Base-by-base conservation (phyloP, 768 basidiomycete genomes). In the Strobilomyces dryophilus region DNA sequence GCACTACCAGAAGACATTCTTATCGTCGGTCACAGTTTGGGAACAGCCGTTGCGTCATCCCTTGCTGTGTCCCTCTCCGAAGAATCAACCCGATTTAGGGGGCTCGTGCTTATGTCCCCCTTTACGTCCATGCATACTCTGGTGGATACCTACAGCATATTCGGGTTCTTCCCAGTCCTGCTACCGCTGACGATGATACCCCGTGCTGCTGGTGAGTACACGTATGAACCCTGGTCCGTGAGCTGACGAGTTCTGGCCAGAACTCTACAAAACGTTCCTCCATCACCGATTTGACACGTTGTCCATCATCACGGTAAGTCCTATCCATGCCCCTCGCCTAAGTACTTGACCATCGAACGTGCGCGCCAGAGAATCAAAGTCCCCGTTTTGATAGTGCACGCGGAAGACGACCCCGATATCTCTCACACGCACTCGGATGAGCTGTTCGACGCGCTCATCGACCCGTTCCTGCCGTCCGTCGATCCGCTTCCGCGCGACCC, bases 11-110 rank as follows among this genome's bases (percentile, higher is more conserved):
- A 81, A 34, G 74, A 85, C 53, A 76, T 97, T 35, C 72, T 92
- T 4, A 66, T 98, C 40, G 74, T 91, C 4, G 95, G 95, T 0
- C 92, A 95, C 60, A 94, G 91, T 58, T 73, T 98, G 12, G 95
- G 95, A 1, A 94, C 94, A 0, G 93, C 85, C 0, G 87, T 98
- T 2, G 76, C 76, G 8, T 76, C 78, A 12, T 74, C 76, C 26
- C 69, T 82, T 24, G 69, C 74, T 15, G 74, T 76, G 9, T 66
- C 77, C 31, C 74, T 82, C n/a, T 75, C 77, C 5, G 69, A 71
- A 29, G 78, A 78, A 49, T 67, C 65, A 1, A 62, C 74, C 39
- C 60, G 68, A 21, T 75, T 76, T 27, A 70, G 67, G 48, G 83
- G 81, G 9, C 62, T 79, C 3, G 81, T 80, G 4, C 59, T 86